phyloP scores from a whole-genome alignment of 2,329 filamentous ascomycete genomes.

The Coniosporium tulheliwenetii region DNA sequence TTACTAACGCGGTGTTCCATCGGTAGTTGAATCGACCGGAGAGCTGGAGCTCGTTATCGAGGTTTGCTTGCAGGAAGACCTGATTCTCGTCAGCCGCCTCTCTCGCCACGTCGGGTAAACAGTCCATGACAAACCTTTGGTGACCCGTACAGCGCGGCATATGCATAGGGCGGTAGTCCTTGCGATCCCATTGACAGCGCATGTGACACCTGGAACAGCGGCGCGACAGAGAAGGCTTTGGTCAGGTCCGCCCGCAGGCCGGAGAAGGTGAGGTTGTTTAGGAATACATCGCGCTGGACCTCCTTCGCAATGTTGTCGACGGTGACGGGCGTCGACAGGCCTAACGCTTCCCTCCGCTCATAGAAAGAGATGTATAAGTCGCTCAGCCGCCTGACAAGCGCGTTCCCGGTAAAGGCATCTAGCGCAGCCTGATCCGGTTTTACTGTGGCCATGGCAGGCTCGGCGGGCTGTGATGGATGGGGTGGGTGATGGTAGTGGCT shows the following conservation, averaged over 20 bases:
- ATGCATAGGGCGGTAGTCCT: slow-evolving; percentile 83
- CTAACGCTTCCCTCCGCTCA: slow-evolving; percentile 73
- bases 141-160: slow-evolving; percentile 85
- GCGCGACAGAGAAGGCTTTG: slow-evolving; percentile 86
- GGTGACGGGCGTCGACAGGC: slow-evolving; percentile 80
- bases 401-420: slow-evolving; percentile 59
- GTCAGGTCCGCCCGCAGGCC: slow-evolving; percentile 92
- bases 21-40: slow-evolving; percentile 86
- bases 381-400: slow-evolving; percentile 50
- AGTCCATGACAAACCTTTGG: slow-evolving; percentile 52
- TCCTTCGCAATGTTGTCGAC: slow-evolving; percentile 82
- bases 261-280: slow-evolving; percentile 93
- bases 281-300: slow-evolving; percentile 89
- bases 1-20: slow-evolving; percentile 64
- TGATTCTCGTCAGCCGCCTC: slow-evolving; percentile 22
- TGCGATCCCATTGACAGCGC: slow-evolving; percentile 87
- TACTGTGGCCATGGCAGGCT: slow-evolving; percentile 5
- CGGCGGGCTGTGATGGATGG: slow-evolving; percentile 7
- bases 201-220: slow-evolving; percentile 94
- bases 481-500: slow-evolving; percentile 5
- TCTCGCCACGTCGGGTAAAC: neutral
- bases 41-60: slow-evolving; percentile 84
- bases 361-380: slow-evolving; percentile 72
- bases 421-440: slow-evolving; percentile 19
- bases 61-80: slow-evolving; percentile 89